A percentile compares a stretch with the other conserved stretches of the same genome.
Conservation (phyloP, 108 stramenopile genomes). For the Nitzschia sp. region DNA sequence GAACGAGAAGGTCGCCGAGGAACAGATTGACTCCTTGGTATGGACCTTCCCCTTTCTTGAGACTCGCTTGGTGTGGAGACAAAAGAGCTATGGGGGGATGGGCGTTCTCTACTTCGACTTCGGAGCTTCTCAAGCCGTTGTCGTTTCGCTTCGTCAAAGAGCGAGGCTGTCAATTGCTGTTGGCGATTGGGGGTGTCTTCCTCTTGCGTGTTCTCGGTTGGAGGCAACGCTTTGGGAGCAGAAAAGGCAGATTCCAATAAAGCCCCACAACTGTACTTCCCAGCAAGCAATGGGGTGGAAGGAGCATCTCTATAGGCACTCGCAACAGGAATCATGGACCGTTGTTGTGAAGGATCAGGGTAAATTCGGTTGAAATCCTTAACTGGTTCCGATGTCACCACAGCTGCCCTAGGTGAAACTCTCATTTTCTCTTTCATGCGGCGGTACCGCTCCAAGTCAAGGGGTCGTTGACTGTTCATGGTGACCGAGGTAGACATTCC, state of each 20-base stretch:
- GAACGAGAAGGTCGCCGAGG: too few relatives aligned
- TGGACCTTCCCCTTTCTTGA: too few relatives aligned
- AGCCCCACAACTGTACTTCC: constrained; percentile 1
- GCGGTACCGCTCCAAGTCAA: constrained; percentile 14
- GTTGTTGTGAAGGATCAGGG: constrained; percentile 4
- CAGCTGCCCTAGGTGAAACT: constrained; percentile 11
- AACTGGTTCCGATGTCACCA: background rate
- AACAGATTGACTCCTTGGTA: too few relatives aligned
- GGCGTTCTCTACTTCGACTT: background rate
- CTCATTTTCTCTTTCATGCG: constrained; percentile 8
- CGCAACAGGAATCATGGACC: constrained; percentile 14
- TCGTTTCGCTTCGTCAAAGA: constrained; percentile 13
- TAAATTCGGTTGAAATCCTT: background rate
- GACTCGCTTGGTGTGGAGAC: too few relatives aligned
- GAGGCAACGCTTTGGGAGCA: background rate
- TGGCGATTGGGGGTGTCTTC: background rate
- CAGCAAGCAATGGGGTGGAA: background rate
- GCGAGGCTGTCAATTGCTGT: constrained; percentile 6
- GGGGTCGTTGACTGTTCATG: constrained; percentile 8
- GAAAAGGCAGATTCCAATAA: background rate
- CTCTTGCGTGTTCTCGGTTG: background rate
- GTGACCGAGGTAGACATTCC: background rate
- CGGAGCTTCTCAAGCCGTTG: constrained; percentile 15
- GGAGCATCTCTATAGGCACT: constrained; percentile 9
- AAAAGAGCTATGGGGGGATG: constrained; percentile 1